Conservation (phyloP, 129 eudicot species). For the sunflower (Helianthus annuus) region HanXRQr2.0-SUNRISE NC_035436.2:8663987-8664486, state of each 20-base stretch:
- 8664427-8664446: slow-evolving; percentile 18
- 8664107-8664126: too few relatives aligned
- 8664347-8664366: slow-evolving; percentile 18
- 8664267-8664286: slow-evolving; percentile 15
- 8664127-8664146: too few relatives aligned
- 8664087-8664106: too few relatives aligned
- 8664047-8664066: too few relatives aligned
- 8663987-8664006: too few relatives aligned
- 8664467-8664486: slow-evolving; percentile 17
- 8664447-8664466: slow-evolving; percentile 3
- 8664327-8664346: slow-evolving; percentile 25
- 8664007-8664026: too few relatives aligned
- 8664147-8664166: too few relatives aligned
- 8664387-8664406: not conserved
- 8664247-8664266: slow-evolving; percentile 9
- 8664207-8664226: too few relatives aligned
- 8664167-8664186: too few relatives aligned
- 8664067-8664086: too few relatives aligned
- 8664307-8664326: slow-evolving; percentile 19
- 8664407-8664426: not conserved
- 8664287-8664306: slow-evolving; percentile 16
- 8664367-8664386: slow-evolving; percentile 27
- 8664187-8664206: too few relatives aligned
- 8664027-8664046: too few relatives aligned
- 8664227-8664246: not conserved